Percentiles rank a stretch among this genome's conserved stretches.
These are phyloP conservation scores for Debaryomyces robertsiae DNA, from an alignment of 1,139 yeast genomes.

Conservation along the genomic window DNA sequence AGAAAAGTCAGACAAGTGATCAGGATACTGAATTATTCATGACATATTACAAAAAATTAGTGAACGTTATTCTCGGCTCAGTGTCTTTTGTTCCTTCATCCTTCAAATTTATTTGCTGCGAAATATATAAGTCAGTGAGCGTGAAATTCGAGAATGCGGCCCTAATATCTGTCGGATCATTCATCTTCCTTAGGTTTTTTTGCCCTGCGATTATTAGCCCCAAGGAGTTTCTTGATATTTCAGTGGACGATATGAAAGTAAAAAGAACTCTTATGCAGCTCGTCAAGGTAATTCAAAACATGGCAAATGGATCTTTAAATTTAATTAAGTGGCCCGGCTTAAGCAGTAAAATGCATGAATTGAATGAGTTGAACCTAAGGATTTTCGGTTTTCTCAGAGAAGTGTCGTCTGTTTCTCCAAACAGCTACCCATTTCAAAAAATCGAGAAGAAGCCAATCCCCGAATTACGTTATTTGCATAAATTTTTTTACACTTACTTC, in stretches of 20 bases:
- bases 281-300: slow-evolving; percentile 83
- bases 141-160: slow-evolving; percentile 70
- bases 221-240: slow-evolving; percentile 59
- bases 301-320: slow-evolving; percentile 76
- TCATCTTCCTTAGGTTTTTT: slow-evolving; percentile 77
- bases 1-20: slow-evolving; percentile 49
- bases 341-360: slow-evolving; percentile 39
- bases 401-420: slow-evolving; percentile 19
- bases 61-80: slow-evolving; percentile 63
- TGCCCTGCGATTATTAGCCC: slow-evolving; percentile 95
- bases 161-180: slow-evolving; percentile 81
- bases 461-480: slow-evolving; percentile 64
- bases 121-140: slow-evolving; percentile 65
- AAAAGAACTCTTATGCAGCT: slow-evolving; percentile 77
- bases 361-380: slow-evolving; percentile 46
- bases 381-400: slow-evolving; percentile 49
- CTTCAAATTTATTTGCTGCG: slow-evolving; percentile 72
- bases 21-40: slow-evolving; percentile 56
- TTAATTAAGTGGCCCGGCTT: slow-evolving; percentile 65
- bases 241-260: slow-evolving; percentile 48
- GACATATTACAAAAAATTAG: slow-evolving; percentile 57
- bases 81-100: slow-evolving; percentile 66
- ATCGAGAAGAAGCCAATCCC: slow-evolving; percentile 33
- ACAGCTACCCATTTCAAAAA: slow-evolving; percentile 34
- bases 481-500: slow-evolving; percentile 65